A percentile compares a stretch with the other conserved stretches of the same genome.
phyloP scores from a whole-genome alignment of 2,329 filamentous ascomycete species.

The Ceratocystis colombiana region DNA sequence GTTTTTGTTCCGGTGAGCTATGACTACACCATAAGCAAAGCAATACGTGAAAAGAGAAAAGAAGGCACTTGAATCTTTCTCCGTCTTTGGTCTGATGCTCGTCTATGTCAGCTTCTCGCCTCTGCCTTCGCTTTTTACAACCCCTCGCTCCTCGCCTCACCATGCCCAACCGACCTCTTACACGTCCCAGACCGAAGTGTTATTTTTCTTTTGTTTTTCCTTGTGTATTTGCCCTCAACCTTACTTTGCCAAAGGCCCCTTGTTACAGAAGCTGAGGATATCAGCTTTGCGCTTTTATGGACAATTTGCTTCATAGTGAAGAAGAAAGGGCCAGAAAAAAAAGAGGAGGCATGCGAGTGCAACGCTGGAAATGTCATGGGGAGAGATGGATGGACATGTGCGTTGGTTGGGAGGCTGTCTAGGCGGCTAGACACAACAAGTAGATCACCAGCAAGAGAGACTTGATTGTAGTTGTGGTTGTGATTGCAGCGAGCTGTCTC shows the following conservation, averaged over 20 bases:
- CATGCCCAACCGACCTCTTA: neutral
- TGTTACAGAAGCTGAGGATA: neutral
- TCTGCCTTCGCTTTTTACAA: neutral
- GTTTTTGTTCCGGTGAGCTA: neutral
- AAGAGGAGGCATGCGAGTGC: neutral
- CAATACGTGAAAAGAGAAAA: neutral
- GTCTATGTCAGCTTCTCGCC: neutral
- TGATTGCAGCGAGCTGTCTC: neutral
- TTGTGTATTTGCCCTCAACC: neutral
- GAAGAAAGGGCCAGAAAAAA: neutral
- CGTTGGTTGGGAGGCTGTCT: no score
- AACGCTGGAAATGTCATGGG: neutral
- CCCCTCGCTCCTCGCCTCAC: conserved; percentile 4
- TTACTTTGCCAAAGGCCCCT: neutral
- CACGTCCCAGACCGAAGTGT: neutral
- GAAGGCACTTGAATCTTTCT: neutral
- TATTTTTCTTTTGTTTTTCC: no score
- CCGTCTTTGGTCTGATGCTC: neutral
- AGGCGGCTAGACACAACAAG: no score
- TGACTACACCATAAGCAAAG: neutral
- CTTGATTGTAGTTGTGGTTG: no score
- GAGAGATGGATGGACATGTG: neutral
- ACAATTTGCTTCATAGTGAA: neutral
- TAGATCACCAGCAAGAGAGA: no score
- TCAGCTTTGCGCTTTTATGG: neutral